A percentile compares a stretch with the other conserved stretches of the same genome.
These are phyloP conservation scores for Durusdinium trenchii DNA, from an alignment of 73 alveolate species.

Conservation along the genomic window DNA sequence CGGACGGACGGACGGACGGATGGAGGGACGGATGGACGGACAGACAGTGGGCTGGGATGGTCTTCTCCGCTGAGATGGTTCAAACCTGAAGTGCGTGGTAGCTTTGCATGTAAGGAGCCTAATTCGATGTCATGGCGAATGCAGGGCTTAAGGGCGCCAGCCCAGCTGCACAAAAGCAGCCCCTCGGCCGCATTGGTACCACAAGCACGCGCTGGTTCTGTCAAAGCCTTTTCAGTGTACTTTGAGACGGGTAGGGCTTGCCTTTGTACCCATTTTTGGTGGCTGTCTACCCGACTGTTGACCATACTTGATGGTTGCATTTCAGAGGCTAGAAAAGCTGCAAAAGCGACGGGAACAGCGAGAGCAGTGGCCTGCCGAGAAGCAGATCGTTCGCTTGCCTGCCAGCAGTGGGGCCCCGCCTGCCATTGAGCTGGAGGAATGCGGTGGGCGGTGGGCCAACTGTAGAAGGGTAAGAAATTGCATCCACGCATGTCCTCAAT, in stretches of 20 bases:
- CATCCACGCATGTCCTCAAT: too few relatives aligned
- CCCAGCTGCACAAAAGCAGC: slow-evolving; percentile 56
- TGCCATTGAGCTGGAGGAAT: slow-evolving; percentile 69
- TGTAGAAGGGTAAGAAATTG: too few relatives aligned
- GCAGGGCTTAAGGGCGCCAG: slow-evolving; percentile 60
- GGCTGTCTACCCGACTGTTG: neutral
- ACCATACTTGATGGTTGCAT: neutral
- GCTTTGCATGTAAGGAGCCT: too few relatives aligned
- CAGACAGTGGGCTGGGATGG: too few relatives aligned
- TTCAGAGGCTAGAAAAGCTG: slow-evolving; percentile 55
- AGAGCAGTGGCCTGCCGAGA: slow-evolving; percentile 50
- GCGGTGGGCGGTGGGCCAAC: too few relatives aligned
- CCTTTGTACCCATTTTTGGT: neutral
- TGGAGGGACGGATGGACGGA: too few relatives aligned
- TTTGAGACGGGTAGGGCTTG: neutral
- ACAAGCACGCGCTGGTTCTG: neutral
- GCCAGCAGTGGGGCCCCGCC: slow-evolving; percentile 85
- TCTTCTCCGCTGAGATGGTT: too few relatives aligned
- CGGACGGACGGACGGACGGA: too few relatives aligned
- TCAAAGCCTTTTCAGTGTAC: neutral
- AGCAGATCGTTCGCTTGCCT: slow-evolving; percentile 43
- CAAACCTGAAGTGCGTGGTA: neutral
- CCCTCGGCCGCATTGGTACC: neutral
- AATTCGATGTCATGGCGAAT: slow-evolving; percentile 45
- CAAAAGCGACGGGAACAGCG: slow-evolving; percentile 60